Evolutionary conservation across 306 rosid species (phyloP).

Genomic region (Prunus mume): DNA sequence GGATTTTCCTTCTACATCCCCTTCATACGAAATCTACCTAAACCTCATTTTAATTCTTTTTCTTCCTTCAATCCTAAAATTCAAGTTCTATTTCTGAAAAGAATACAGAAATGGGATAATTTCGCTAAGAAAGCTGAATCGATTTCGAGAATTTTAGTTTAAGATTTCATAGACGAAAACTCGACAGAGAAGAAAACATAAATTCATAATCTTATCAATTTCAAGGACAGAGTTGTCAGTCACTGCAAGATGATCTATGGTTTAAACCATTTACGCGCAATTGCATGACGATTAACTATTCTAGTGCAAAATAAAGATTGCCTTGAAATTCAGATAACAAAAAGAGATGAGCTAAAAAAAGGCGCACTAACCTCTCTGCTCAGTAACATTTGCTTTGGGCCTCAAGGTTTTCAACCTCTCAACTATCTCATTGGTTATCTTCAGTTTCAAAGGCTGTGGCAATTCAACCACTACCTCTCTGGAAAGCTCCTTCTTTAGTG

Average conservation of each 20-base stretch:
- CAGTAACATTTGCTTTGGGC: slow-evolving; percentile 36
- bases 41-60: neutral
- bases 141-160: neutral
- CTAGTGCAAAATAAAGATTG: neutral
- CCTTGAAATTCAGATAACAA: neutral
- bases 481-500: slow-evolving; percentile 55
- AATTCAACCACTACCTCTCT: slow-evolving; percentile 45
- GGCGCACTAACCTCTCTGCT: slow-evolving; percentile 64
- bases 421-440: slow-evolving; percentile 61
- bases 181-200: neutral
- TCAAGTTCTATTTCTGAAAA: neutral
- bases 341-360: neutral
- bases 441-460: slow-evolving; percentile 68
- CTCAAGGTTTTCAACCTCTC: slow-evolving; percentile 55
- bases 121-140: neutral
- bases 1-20: neutral
- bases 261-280: neutral
- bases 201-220: neutral
- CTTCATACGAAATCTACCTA: neutral
- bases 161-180: neutral
- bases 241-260: neutral
- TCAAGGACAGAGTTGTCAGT: neutral
- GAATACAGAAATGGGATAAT: neutral
- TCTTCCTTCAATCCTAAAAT: neutral
- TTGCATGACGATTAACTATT: neutral